Conservation (phyloP, 805 yeast species). For the Nakazawaea wickerhamii region DNA sequence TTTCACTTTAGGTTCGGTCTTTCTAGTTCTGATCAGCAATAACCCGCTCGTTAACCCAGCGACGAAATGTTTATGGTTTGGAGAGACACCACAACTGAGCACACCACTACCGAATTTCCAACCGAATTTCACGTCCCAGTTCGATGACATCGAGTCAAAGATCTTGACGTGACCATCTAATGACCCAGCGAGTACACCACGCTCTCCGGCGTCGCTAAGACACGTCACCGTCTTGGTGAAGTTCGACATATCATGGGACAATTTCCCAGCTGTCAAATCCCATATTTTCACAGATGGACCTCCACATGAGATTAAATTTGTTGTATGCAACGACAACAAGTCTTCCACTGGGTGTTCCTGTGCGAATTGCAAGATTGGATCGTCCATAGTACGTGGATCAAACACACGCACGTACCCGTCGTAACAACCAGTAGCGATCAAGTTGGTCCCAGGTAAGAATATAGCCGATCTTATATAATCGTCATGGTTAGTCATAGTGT, state of each 20-base stretch:
- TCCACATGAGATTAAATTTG: slow-evolving; percentile 75
- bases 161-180: slow-evolving; percentile 97
- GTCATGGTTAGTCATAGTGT: slow-evolving; percentile 65
- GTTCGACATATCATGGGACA: slow-evolving; percentile 66
- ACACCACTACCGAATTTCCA: slow-evolving; percentile 98
- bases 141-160: slow-evolving; percentile 65
- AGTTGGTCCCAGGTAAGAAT: slow-evolving; percentile 69
- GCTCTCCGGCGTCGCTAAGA: slow-evolving; percentile 63
- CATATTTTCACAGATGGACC: slow-evolving; percentile 82
- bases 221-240: slow-evolving; percentile 94
- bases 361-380: slow-evolving; percentile 58
- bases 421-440: slow-evolving; percentile 90
- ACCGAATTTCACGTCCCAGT: slow-evolving; percentile 89
- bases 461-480: slow-evolving; percentile 85
- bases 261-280: slow-evolving; percentile 81
- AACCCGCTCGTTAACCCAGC: slow-evolving; percentile 90
- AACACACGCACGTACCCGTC: slow-evolving; percentile 82
- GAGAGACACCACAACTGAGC: slow-evolving; percentile 83
- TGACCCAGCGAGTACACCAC: slow-evolving; percentile 88
- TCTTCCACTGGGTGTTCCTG: slow-evolving; percentile 85
- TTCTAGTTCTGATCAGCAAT: slow-evolving; percentile 82
- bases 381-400: slow-evolving; percentile 60
- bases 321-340: slow-evolving; percentile 65
- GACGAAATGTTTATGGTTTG: slow-evolving; percentile 81
- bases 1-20: slow-evolving; percentile 52